Percentiles rank a stretch among this genome's conserved stretches.
phyloP scores from a whole-genome alignment of 2,329 filamentous ascomycete species.

The Calonectria leucothoes region DNA sequence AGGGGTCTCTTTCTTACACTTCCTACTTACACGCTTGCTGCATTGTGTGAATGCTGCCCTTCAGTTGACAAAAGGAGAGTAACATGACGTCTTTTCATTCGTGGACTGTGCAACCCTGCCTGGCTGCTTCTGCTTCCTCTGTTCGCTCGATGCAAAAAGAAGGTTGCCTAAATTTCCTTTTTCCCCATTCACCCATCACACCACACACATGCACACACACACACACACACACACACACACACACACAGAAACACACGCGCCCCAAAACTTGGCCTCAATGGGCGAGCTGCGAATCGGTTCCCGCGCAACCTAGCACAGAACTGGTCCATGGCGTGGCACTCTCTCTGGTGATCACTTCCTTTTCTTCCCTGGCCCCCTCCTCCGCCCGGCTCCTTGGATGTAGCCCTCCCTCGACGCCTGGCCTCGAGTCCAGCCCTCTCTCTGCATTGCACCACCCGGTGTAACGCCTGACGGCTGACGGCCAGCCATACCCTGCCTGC shows the following conservation, averaged over 20 bases:
- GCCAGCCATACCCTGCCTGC: background rate
- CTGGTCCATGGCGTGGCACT: constrained; percentile 10
- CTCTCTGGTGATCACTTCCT: constrained; percentile 9
- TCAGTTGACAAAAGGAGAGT: background rate
- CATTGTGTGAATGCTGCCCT: background rate
- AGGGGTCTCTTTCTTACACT: background rate
- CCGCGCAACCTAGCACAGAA: constrained; percentile 2
- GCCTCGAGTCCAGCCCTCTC: background rate
- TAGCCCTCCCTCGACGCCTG: background rate
- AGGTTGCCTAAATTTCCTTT: background rate
- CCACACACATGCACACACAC: background rate
- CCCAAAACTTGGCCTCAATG: background rate
- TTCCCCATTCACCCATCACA: background rate
- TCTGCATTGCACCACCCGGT: constrained; percentile 7
- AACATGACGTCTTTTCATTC: background rate
- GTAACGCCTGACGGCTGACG: constrained; percentile 3
- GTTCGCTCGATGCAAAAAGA: background rate
- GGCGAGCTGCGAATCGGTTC: background rate
- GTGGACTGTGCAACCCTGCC: background rate
- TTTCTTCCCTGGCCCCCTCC: background rate
- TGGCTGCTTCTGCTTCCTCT: no score
- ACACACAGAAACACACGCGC: background rate
- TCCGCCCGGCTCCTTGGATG: background rate
- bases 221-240: background rate
- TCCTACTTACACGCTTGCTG: background rate